Base-by-base conservation (phyloP, 495 filamentous ascomycete species). In the Amphirosellinia nigrospora region DNA sequence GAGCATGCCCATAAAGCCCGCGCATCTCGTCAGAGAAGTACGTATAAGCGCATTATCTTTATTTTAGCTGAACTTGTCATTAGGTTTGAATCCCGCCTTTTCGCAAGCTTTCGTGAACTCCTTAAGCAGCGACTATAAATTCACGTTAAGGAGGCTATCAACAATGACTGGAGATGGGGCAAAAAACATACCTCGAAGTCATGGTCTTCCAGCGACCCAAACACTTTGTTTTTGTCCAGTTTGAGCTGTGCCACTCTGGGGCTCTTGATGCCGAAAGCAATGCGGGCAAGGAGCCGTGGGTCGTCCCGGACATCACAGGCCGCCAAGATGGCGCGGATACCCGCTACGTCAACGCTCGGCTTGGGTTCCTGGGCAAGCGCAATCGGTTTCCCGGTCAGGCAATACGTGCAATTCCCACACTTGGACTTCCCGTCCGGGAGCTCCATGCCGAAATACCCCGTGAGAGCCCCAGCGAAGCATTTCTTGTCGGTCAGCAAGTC, bases 231-330 rank as follows among this genome's bases (percentile, higher is more conserved):
- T 32, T 74, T 82, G 16, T 82, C 78, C 28, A 88, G 71, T 68
- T 82, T 86, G 66, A 85, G 72, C 28, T 66, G 52, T 4, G 74
- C 77, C 0, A 85, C 76, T 28, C 87, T 73, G 0, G 88, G 88
- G 71, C 86, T 89, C 53, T 77, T 75, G 56, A 90, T 87, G 0
- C 88, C 88, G 74, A 88, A 89, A 1, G 86, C 88, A 9, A 89
- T 72, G 26, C 82, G 77, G 0, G 88, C 85, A 13, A 90, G 71
- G 59, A 88, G 81, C 34, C 86, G 71, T 9, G 87, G 82, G 77
- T 90, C 88, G 62, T 90, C 87, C 30, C 85, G 73, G 8, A 81
- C 76, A 1, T 70, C 32, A 11, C 82, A 81, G 2, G 72, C 80
- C 0, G 72, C 41, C 0, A 89, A 71, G 0, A 90, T 76, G 1